These are phyloP conservation scores for Andrographis paniculata DNA, from an alignment of 305 asterid species.

Conservation along the genomic window DNA sequence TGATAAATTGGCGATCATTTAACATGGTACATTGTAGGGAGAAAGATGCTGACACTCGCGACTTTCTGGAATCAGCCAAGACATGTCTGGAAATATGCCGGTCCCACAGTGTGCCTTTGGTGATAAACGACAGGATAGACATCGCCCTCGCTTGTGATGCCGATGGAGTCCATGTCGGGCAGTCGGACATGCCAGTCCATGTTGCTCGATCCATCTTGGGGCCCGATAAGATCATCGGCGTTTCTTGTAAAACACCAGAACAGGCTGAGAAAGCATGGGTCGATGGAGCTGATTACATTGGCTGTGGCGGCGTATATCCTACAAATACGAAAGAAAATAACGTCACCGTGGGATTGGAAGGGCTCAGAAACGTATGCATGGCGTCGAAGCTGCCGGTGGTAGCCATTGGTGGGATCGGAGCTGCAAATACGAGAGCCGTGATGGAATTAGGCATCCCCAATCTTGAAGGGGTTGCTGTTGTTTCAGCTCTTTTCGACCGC, in stretches of 20 bases:
- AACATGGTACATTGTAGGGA: conserved; percentile 39
- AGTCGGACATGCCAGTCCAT: conserved; percentile 81
- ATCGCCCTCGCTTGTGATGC: conserved; percentile 86
- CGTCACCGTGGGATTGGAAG: conserved; percentile 62
- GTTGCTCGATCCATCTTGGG: conserved; percentile 69
- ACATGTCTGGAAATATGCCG: conserved; percentile 58
- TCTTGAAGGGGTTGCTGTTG: conserved; percentile 86
- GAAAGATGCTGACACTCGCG: conserved; percentile 65
- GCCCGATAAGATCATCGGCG: conserved; percentile 79
- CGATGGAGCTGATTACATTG: conserved; percentile 93
- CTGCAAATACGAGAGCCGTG: conserved; percentile 48
- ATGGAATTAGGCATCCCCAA: conserved; percentile 50
- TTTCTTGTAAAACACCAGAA: conserved; percentile 83
- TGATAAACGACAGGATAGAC: conserved; percentile 85
- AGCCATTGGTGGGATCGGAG: conserved; percentile 83
- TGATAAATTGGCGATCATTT: not conserved
- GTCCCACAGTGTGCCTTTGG: conserved; percentile 46
- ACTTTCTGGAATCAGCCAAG: conserved; percentile 79
- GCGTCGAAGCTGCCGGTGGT: conserved; percentile 85
- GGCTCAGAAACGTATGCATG: conserved; percentile 55
- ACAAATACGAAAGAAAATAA: conserved; percentile 85
- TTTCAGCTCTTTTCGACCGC: conserved; percentile 76
- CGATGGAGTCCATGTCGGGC: conserved; percentile 92
- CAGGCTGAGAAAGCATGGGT: conserved; percentile 74
- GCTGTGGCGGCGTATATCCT: conserved; percentile 87